Base-by-base conservation (phyloP, 2,329 filamentous ascomycete species). In the Byssoonygena ceratinophila region DNA sequence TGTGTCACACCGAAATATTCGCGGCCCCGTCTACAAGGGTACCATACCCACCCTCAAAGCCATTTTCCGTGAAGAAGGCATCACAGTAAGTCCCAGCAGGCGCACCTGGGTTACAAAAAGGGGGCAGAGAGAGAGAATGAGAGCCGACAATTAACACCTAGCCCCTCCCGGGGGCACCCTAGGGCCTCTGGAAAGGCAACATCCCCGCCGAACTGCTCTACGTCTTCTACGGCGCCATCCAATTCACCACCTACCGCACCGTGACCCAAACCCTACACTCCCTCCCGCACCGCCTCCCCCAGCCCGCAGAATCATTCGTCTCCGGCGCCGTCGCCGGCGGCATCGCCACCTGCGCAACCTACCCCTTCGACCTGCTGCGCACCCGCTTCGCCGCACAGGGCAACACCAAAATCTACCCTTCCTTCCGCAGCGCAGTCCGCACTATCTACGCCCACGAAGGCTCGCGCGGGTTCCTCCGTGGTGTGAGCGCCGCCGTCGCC, bases 351-450 rank as follows among this genome's bases (percentile, higher is more conserved):
- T 82, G 82, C 3, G 72, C 76, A 2, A 97, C 92, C 52, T 98
- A 98, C 70, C 92, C 92, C 20, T 80, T 97, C 51, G 92, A 98
- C 69, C 78, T 98, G 11, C 76, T 98, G 36, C 83, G 92, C 54
- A 98, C 92, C 34, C 83, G 92, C 4, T 98, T 98, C 68, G 92
- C 92, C n/a, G 92, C 92, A 0, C 91, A 97, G 70, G 91, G 91
- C 8, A 82, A 70, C 57, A 76, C 88, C 53, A 81, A 79, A 45
- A 78, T 97, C n/a, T 97, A 98, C 66, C 61, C 71, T 1, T 87
- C 83, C 3, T 74, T 98, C 14, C 61, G 76, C 18, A 71, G 76
- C 14, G 88, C 88, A 1, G 64, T 97, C 5, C 69, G 72, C 41
- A 81, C 87, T 20, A 98, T 98, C 59, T 72, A 75, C 14, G 75